Percentiles rank a stretch among this genome's conserved stretches.
These are phyloP conservation scores for Chamaecyparis obtusa DNA, from an alignment of 75 land plant species.

Conservation along the genomic window DNA sequence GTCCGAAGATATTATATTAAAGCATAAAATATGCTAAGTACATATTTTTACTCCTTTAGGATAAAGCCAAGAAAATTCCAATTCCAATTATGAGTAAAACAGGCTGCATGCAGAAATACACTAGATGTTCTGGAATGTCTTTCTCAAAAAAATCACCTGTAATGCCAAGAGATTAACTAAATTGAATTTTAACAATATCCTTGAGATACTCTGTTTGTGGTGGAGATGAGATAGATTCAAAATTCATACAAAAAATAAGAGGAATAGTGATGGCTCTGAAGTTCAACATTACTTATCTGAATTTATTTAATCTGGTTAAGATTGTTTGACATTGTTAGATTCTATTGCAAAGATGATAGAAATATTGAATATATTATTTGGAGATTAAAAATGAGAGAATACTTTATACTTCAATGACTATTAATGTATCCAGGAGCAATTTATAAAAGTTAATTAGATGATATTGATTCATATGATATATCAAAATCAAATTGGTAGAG, in stretches of 20 bases:
- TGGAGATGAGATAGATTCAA: not conserved
- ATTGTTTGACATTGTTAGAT: not conserved
- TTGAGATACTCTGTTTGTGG: not conserved
- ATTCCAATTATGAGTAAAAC: not conserved
- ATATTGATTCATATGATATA: not conserved
- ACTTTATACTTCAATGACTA: not conserved
- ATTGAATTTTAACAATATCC: not conserved
- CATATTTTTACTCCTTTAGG: not conserved
- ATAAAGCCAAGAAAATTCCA: not conserved
- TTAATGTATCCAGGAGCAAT: not conserved
- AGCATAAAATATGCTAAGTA: not conserved
- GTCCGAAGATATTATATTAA: not conserved
- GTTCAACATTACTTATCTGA: not conserved
- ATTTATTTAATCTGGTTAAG: not conserved
- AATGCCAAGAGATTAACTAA: not conserved
- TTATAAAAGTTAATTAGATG: not conserved
- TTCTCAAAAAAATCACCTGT: not conserved
- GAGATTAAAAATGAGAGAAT: not conserved
- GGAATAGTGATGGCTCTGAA: not conserved
- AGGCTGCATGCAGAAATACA: not conserved
- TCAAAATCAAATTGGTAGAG: not conserved
- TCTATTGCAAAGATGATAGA: not conserved
- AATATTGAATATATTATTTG: not conserved
- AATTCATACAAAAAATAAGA: not conserved
- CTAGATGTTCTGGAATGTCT: not conserved